phyloP scores from a whole-genome alignment of 2,329 filamentous ascomycete genomes.

The Colletotrichum higginsianum region DNA sequence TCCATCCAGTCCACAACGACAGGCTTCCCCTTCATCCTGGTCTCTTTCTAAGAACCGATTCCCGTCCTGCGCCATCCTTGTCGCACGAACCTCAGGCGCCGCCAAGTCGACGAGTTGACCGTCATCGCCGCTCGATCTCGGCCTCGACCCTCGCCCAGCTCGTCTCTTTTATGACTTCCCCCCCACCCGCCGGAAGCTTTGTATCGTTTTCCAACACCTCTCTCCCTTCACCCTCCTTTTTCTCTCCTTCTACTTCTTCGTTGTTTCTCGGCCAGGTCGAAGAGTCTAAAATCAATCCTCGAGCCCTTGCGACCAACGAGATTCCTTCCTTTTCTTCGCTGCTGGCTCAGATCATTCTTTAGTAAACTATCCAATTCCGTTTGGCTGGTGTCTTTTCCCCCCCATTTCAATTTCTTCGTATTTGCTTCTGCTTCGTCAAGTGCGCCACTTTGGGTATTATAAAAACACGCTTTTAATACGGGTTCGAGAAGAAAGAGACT shows the following conservation, averaged over 20 bases:
- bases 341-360: slow-evolving; percentile 73
- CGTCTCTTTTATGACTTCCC: slow-evolving; percentile 58
- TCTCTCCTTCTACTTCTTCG: slow-evolving; percentile 49
- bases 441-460: slow-evolving; percentile 29
- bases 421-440: slow-evolving; percentile 47
- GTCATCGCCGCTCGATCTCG: slow-evolving; percentile 20
- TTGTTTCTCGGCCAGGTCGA: slow-evolving; percentile 60
- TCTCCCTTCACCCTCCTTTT: slow-evolving; percentile 49
- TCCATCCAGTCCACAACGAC: slow-evolving; percentile 35
- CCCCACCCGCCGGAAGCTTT: slow-evolving; percentile 48
- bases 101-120: slow-evolving; percentile 38
- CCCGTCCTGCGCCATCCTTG: slow-evolving; percentile 36
- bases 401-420: slow-evolving; percentile 43
- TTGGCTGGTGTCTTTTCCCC: slow-evolving; percentile 44
- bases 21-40: slow-evolving; percentile 23
- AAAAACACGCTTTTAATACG: slow-evolving; percentile 41
- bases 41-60: slow-evolving; percentile 33
- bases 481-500: slow-evolving; percentile 27
- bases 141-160: slow-evolving; percentile 26
- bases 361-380: slow-evolving; percentile 43
- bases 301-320: slow-evolving; percentile 53
- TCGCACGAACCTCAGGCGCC: slow-evolving; percentile 32
- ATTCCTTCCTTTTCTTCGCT: slow-evolving; percentile 62
- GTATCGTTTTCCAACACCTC: slow-evolving; percentile 44
- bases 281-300: slow-evolving; percentile 55